Conservation (phyloP, 2,329 filamentous ascomycete species). For the Diaporthe helianthi region DNA sequence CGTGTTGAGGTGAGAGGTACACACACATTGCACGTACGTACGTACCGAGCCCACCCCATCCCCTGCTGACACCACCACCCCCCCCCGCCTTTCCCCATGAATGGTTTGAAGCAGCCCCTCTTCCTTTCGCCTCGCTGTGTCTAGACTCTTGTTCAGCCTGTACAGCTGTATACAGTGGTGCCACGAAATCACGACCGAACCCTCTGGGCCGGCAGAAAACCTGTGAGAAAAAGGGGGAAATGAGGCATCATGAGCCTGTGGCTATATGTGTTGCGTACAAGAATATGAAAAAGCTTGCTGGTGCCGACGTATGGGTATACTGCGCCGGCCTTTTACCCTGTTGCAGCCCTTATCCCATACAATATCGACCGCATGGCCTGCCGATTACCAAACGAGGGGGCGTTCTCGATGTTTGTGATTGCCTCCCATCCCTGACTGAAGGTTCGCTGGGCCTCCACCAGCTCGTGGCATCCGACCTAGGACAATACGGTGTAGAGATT, state of each 20-base stretch:
- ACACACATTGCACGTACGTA: background rate
- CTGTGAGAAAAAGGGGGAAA: constrained; percentile 1
- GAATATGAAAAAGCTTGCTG: constrained; percentile 16
- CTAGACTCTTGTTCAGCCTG: constrained; percentile 25
- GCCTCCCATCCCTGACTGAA: constrained; percentile 15
- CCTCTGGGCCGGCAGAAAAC: background rate
- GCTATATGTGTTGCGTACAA: constrained; percentile 22
- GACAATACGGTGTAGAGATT: background rate
- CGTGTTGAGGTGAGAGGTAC: constrained; percentile 24
- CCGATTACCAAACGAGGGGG: background rate
- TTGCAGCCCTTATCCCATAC: constrained; percentile 23
- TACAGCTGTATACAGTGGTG: constrained; percentile 26
- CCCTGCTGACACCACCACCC: background rate
- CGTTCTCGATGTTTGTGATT: background rate
- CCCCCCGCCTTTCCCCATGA: background rate
- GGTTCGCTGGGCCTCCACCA: background rate
- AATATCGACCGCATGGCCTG: constrained; percentile 17
- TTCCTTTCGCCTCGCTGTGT: constrained; percentile 26
- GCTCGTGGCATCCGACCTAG: constrained; percentile 1
- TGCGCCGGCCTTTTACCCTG: constrained; percentile 7
- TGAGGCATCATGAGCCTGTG: constrained; percentile 13
- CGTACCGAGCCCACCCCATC: background rate
- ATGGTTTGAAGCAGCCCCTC: constrained; percentile 8
- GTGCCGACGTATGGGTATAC: constrained; percentile 24
- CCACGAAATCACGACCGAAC: constrained; percentile 10